A percentile compares a stretch with the other conserved stretches of the same genome.
These are phyloP conservation scores for Spathaspora gorwiae DNA, from an alignment of 805 yeast species.

Conservation along the genomic window DNA sequence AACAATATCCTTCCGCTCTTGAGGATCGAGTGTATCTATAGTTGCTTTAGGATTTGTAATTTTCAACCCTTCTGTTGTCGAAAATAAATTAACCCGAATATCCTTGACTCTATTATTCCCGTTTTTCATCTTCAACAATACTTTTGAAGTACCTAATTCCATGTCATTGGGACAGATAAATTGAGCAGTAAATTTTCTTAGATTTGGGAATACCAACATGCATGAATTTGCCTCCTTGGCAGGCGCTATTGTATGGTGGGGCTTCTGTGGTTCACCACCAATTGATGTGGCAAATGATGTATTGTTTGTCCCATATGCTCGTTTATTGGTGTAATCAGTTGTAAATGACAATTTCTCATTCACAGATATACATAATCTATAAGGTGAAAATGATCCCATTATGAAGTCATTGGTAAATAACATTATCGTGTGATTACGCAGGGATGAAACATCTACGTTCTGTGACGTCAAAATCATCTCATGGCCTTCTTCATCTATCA, in stretches of 20 bases:
- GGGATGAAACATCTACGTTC: constrained; percentile 5
- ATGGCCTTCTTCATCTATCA: constrained; percentile 10
- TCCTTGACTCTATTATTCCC: constrained; percentile 29
- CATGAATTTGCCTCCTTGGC: background rate
- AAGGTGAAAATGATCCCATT: constrained; percentile 9
- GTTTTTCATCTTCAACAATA: constrained; percentile 21
- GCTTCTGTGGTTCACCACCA: background rate
- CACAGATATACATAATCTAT: constrained; percentile 1
- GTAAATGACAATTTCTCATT: constrained; percentile 5
- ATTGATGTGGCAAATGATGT: too few relatives aligned
- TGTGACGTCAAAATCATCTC: background rate
- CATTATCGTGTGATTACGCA: constrained; percentile 3
- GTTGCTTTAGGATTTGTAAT: constrained; percentile 3
- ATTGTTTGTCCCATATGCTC: background rate
- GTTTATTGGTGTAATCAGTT: background rate
- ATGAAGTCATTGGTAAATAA: constrained; percentile 7
- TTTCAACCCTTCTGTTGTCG: constrained; percentile 16
- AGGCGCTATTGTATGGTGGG: background rate
- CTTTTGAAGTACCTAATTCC: constrained; percentile 23
- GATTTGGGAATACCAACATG: constrained; percentile 12
- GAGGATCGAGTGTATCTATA: constrained; percentile 6
- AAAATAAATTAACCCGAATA: constrained; percentile 13
- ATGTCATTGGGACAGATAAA: constrained; percentile 20
- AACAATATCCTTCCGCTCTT: constrained; percentile 15
- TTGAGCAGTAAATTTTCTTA: constrained; percentile 23